phyloP scores from a whole-genome alignment of 2,329 filamentous ascomycete species.

The Aspergillus ruber region DNA sequence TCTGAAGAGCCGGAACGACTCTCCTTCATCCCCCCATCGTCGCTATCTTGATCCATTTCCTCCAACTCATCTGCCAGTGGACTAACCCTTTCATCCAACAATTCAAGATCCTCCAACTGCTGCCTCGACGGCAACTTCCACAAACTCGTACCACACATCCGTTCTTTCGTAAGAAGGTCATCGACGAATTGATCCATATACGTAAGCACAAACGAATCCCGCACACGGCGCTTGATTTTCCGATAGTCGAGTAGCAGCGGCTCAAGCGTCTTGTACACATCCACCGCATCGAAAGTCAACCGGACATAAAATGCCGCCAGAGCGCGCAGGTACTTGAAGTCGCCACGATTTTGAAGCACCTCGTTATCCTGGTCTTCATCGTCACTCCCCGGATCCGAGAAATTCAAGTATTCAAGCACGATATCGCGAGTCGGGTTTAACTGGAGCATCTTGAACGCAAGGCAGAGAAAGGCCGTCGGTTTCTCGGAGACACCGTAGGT shows the following conservation, averaged over 20 bases:
- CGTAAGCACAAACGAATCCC: slow-evolving; percentile 68
- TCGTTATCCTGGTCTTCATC: slow-evolving; percentile 18
- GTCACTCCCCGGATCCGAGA: slow-evolving; percentile 63
- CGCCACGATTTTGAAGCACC: slow-evolving; percentile 31
- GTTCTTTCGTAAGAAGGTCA: slow-evolving; percentile 78
- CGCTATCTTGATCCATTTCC: slow-evolving; percentile 33
- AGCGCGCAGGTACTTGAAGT: slow-evolving; percentile 74
- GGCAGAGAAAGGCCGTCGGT: slow-evolving; percentile 82
- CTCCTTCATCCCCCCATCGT: slow-evolving; percentile 16
- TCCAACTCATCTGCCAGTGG: slow-evolving; percentile 63
- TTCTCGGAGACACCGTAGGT: slow-evolving; percentile 79
- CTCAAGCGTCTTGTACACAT: slow-evolving; percentile 75
- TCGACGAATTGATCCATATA: slow-evolving; percentile 91
- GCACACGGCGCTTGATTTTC: slow-evolving; percentile 72
- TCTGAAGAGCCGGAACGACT: slow-evolving; percentile 18
- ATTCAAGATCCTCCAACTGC: slow-evolving; percentile 79
- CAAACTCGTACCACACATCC: slow-evolving; percentile 83
- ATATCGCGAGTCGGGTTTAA: slow-evolving; percentile 74
- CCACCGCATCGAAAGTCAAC: slow-evolving; percentile 72
- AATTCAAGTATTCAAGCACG: slow-evolving; percentile 70
- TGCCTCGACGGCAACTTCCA: slow-evolving; percentile 84
- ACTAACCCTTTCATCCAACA: slow-evolving; percentile 79
- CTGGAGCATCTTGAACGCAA: slow-evolving; percentile 91
- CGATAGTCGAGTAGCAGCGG: slow-evolving; percentile 73
- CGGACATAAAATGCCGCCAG: slow-evolving; percentile 91